A percentile compares a stretch with the other conserved stretches of the same genome.
Evolutionary conservation across 257 asterid species (phyloP).

Genomic region (Parsonsia alboflavescens): DNA sequence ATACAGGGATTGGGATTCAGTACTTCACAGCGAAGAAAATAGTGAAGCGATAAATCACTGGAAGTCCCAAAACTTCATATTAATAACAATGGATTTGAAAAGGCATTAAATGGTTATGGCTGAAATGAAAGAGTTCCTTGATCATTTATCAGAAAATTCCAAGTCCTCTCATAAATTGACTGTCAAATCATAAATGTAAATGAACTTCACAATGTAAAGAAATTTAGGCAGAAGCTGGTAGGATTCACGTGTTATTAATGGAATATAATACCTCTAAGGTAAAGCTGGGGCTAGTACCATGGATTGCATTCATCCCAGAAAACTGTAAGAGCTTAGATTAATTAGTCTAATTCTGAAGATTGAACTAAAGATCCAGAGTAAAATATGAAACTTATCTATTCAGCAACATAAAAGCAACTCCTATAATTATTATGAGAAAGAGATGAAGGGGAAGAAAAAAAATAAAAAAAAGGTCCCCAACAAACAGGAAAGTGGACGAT

Average conservation of each 20-base stretch:
- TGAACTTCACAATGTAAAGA: neutral
- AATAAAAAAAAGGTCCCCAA: neutral
- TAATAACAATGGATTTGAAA: neutral
- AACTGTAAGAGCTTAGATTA: no score
- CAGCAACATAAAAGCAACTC: neutral
- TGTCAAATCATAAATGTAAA: neutral
- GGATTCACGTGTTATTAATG: neutral
- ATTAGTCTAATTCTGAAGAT: no score
- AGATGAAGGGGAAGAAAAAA: no score
- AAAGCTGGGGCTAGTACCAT: conserved; percentile 24
- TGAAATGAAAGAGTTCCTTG: neutral
- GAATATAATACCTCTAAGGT: conserved; percentile 38
- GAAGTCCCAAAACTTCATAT: neutral
- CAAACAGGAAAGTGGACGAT: neutral
- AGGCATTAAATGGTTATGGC: neutral
- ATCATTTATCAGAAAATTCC: neutral
- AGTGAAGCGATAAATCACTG: neutral
- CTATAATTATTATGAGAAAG: neutral
- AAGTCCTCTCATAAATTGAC: neutral
- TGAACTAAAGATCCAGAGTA: conserved; percentile 21
- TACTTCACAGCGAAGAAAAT: neutral
- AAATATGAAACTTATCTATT: no score
- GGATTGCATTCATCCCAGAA: neutral
- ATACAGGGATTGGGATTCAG: neutral
- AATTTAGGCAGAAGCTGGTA: conserved; percentile 3